A percentile compares a stretch with the other conserved stretches of the same genome.
These are phyloP conservation scores for Tuber aestivum DNA, from an alignment of 495 filamentous ascomycete species.

Conservation along the genomic window DNA sequence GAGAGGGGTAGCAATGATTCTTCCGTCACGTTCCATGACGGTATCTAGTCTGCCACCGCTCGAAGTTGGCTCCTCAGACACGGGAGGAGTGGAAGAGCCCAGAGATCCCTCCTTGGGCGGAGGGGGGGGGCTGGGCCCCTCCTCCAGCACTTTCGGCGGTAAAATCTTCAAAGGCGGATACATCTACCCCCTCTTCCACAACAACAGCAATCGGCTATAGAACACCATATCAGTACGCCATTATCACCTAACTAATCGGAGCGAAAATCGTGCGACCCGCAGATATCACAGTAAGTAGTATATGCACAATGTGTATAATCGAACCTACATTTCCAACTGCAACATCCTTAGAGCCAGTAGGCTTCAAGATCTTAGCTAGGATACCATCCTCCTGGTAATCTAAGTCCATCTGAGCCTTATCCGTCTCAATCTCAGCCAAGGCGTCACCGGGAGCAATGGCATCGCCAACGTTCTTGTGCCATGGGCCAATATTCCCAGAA, in stretches of 20 bases:
- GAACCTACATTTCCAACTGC: constrained; percentile 84
- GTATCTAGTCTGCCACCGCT: constrained; percentile 73
- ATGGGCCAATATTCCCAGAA: constrained; percentile 89
- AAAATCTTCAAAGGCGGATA: constrained; percentile 82
- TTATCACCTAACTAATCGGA: background rate
- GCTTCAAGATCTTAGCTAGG: constrained; percentile 89
- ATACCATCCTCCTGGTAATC: constrained; percentile 99
- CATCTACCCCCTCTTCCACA: constrained; percentile 82
- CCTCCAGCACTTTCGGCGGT: constrained; percentile 85
- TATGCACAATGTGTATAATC: constrained; percentile 8
- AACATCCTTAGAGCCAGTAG: constrained; percentile 89
- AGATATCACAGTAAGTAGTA: constrained; percentile 40
- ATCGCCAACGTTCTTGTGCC: constrained; percentile 97
- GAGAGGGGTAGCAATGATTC: constrained; percentile 54
- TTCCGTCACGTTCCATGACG: constrained; percentile 66
- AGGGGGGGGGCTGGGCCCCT: constrained; percentile 57
- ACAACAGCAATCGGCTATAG: constrained; percentile 87
- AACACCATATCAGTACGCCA: constrained; percentile 43
- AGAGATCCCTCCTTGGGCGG: constrained; percentile 61
- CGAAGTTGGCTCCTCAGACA: constrained; percentile 64
- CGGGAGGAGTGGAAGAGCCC: constrained; percentile 54
- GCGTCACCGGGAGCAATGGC: constrained; percentile 84
- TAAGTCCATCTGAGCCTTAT: constrained; percentile 99
- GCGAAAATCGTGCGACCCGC: constrained; percentile 27
- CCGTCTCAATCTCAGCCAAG: constrained; percentile 99